Evolutionary conservation across 768 basidiomycete species (phyloP).

Genomic region (Crassisporium funariophilum): DNA sequence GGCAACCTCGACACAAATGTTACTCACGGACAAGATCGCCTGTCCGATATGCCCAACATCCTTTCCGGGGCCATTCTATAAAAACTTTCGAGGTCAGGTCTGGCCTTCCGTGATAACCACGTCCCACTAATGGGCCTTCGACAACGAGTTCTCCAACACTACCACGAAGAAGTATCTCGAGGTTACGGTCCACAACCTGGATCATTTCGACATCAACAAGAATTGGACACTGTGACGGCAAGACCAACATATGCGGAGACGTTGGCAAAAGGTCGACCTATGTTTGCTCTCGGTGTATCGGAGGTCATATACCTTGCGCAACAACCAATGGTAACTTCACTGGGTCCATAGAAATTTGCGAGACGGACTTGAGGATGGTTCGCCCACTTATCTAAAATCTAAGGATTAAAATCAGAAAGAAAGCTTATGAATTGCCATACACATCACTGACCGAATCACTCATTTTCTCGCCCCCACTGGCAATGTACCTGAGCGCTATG

Average conservation of each 20-base stretch:
- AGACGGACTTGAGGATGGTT: constrained; percentile 44
- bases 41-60: constrained; percentile 47
- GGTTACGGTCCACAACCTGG: constrained; percentile 44
- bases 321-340: constrained; percentile 55
- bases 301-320: constrained; percentile 45
- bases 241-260: constrained; percentile 35
- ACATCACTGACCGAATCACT: constrained; percentile 43
- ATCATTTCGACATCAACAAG: constrained; percentile 20
- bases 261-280: constrained; percentile 43
- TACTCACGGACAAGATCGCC: constrained; percentile 47
- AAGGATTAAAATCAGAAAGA: constrained; percentile 1
- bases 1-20: background rate
- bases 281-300: constrained; percentile 42
- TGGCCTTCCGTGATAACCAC: constrained; percentile 48
- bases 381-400: constrained; percentile 51
- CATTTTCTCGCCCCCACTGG: constrained; percentile 56
- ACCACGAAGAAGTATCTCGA: constrained; percentile 46
- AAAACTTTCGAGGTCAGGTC: constrained; percentile 49
- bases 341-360: constrained; percentile 56
- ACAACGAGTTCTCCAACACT: constrained; percentile 52
- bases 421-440: no score
- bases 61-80: constrained; percentile 43
- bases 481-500: constrained; percentile 43
- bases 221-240: background rate
- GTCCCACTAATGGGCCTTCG: constrained; percentile 50